Percentiles rank a stretch among this genome's conserved stretches.
Conservation (phyloP, 305 asterid species). For the Fraxinus xanthoxyloides region DNA sequence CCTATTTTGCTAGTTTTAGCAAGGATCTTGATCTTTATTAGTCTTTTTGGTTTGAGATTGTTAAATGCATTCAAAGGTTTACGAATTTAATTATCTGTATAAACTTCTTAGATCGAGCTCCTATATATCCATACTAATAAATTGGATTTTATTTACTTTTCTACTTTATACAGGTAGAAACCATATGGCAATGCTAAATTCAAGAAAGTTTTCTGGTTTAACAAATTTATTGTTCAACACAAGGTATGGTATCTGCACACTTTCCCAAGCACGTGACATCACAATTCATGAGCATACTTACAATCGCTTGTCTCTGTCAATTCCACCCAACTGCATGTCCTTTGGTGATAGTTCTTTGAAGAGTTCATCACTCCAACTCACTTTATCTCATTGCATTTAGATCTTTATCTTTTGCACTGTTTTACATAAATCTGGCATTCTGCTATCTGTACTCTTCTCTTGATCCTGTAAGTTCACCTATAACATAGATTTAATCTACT, state of each 20-base stretch:
- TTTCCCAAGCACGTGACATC: neutral
- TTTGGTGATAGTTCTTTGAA: neutral
- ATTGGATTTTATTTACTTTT: slow-evolving; percentile 6
- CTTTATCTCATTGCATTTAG: neutral
- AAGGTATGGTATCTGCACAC: slow-evolving; percentile 40
- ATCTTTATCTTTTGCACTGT: neutral
- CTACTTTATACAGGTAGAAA: slow-evolving; percentile 46
- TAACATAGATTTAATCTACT: neutral
- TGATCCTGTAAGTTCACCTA: neutral
- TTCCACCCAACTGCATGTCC: neutral
- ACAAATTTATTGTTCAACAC: slow-evolving; percentile 62
- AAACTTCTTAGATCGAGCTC: neutral
- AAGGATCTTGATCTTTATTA: neutral
- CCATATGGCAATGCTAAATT: slow-evolving; percentile 57
- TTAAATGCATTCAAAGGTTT: neutral
- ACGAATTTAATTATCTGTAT: neutral
- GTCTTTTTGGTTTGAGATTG: neutral
- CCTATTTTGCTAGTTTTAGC: neutral
- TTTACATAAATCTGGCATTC: slow-evolving; percentile 14
- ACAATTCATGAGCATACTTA: neutral
- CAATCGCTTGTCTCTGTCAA: neutral
- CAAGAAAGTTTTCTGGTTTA: slow-evolving; percentile 63
- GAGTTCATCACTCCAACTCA: neutral
- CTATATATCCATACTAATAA: neutral
- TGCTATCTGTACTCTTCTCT: neutral